Conservation (phyloP, 495 filamentous ascomycete genomes). For the Podospora anserina region DNA sequence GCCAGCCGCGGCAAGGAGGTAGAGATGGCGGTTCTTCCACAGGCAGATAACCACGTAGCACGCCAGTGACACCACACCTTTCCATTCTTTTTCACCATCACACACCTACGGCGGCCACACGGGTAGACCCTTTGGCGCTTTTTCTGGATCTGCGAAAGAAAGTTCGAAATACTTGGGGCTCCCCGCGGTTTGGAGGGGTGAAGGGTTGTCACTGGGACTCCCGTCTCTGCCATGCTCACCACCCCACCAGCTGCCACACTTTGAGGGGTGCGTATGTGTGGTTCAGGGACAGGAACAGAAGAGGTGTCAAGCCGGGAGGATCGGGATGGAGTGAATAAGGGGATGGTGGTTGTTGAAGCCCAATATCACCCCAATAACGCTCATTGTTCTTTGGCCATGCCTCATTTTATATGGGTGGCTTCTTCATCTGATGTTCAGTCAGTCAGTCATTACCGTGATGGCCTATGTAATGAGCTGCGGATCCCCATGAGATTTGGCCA, state of each 20-base stretch:
- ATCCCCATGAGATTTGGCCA: constrained; percentile 12
- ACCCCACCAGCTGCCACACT: no score
- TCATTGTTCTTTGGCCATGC: background rate
- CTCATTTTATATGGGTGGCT: background rate
- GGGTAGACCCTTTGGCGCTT: constrained; percentile 18
- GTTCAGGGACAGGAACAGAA: constrained; percentile 8
- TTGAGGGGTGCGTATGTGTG: background rate
- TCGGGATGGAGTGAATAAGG: background rate
- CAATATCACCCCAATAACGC: constrained; percentile 19
- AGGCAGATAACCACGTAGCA: constrained; percentile 46
- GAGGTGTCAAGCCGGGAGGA: background rate
- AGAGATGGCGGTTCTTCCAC: constrained; percentile 25
- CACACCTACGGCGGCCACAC: constrained; percentile 9
- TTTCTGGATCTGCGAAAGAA: background rate
- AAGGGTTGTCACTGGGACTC: background rate
- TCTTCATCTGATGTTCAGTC: no score
- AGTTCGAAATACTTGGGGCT: background rate
- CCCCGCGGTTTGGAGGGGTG: background rate
- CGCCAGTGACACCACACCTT: constrained; percentile 32
- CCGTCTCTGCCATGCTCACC: background rate
- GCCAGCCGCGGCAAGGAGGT: constrained; percentile 23
- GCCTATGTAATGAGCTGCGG: constrained; percentile 9
- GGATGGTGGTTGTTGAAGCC: constrained; percentile 17
- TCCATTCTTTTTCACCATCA: constrained; percentile 16
- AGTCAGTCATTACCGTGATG: background rate